Evolutionary conservation across 805 yeast genomes (phyloP).

Genomic region (Metschnikowia lachancei): DNA sequence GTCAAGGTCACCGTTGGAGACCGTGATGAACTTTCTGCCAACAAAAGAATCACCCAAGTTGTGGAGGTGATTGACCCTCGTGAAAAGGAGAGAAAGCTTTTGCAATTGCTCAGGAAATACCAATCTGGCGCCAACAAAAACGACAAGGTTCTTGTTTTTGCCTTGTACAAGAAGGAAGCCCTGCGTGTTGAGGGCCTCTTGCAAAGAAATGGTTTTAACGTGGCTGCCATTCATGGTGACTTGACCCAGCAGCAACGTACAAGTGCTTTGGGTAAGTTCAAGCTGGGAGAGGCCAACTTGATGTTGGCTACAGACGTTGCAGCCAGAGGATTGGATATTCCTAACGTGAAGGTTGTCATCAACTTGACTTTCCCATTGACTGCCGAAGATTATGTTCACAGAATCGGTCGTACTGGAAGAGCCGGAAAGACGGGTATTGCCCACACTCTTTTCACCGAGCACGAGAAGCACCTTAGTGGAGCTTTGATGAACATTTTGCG

Average conservation of each 20-base stretch:
- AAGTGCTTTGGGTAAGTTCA: conserved; percentile 79
- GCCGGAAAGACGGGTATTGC: conserved; percentile 96
- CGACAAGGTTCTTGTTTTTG: conserved; percentile 88
- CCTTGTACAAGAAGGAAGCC: conserved; percentile 96
- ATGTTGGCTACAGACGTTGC: conserved; percentile 97
- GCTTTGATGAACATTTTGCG: conserved; percentile 88
- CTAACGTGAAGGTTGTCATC: conserved; percentile 92
- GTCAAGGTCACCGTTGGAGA: conserved; percentile 91
- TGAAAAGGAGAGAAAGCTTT: conserved; percentile 72
- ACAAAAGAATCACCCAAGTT: conserved; percentile 86
- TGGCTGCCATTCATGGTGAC: conserved; percentile 96
- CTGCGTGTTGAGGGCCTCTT: conserved; percentile 79
- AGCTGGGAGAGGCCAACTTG: conserved; percentile 69
- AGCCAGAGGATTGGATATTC: conserved; percentile 96
- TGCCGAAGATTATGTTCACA: conserved; percentile 93
- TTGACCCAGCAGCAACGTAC: conserved; percentile 90
- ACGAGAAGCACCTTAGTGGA: conserved; percentile 94
- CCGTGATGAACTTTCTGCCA: conserved; percentile 90
- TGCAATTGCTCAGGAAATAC: conserved; percentile 71
- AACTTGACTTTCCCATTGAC: conserved; percentile 95
- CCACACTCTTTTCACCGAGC: conserved; percentile 92
- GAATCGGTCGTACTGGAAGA: conserved; percentile 97
- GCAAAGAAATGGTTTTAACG: conserved; percentile 67
- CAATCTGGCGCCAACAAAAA: conserved; percentile 60
- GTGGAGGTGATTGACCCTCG: conserved; percentile 84